Base-by-base conservation (phyloP, 176 grass and related monocot genomes). In the Canna indica region DNA sequence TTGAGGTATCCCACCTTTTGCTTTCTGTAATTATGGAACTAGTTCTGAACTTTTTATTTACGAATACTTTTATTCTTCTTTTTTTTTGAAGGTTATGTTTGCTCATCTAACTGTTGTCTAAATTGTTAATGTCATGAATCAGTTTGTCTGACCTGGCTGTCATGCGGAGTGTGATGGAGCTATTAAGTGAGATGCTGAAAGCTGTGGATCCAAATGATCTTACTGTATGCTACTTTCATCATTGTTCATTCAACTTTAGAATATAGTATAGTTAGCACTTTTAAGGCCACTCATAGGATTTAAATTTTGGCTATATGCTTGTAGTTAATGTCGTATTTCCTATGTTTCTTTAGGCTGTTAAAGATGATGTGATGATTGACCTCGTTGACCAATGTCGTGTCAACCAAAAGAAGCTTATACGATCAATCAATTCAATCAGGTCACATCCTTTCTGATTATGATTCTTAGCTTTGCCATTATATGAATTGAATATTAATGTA, bases 111-210 rank as follows among this genome's bases (percentile, higher is more conserved):
- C 30, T 17, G 33, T n/a, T 17, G 30, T 58, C 30, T 33, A n/a
- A n/a, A n/a, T 11, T 36, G 31, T 38, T 11, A 67, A 2, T 34
- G 10, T 79, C 30, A 3, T 79, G 31, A 12, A 81, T 80, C 67
- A 95, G 91, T 71, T 72, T 85, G 67, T 70, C 80, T 59, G 84
- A 95, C 28, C 39, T 95, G 77, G 82, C 83, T 67, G 57, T 74
- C 12, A 85, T 95, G 77, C 66, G 64, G 20, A 78, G 82, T 59
- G 80, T 81, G 28, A 81, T 47, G 7, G 87, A 90, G 57, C 71
- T 95, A 42, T 78, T 90, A 83, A 83, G 62, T 74, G 91, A 95
- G 54, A 95, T 95, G 91, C 67, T 95, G 59, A 87, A 79, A 81
- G 91, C 84, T 75, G 75, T 85, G 13, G 70, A 87, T 81, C 91